Conservation (phyloP, 106 monocot genomes). For the Dendrobium huoshanense region DNA sequence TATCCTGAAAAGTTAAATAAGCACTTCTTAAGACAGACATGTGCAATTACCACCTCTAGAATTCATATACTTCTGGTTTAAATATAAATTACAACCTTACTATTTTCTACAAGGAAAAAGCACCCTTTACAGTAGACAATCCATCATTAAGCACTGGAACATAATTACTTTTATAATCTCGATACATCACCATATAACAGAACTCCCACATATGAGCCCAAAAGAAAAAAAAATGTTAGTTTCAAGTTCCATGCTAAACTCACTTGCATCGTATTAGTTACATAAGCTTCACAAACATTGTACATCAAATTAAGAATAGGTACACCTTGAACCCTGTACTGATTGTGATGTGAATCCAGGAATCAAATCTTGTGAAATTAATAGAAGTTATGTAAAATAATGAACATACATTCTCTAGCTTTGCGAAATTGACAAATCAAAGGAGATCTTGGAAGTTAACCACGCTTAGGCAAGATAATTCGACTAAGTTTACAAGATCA, state of each 20-base stretch:
- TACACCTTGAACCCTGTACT: neutral
- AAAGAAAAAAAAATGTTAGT: neutral
- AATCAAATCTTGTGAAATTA: no score
- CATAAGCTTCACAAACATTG: neutral
- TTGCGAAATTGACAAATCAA: no score
- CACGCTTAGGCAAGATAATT: no score
- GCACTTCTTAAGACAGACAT: neutral
- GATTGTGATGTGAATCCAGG: no score
- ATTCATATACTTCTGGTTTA: neutral
- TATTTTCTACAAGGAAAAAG: neutral
- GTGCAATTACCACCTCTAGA: neutral
- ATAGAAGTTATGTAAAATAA: no score
- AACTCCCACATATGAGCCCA: neutral
- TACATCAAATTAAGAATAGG: neutral
- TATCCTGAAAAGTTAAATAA: neutral
- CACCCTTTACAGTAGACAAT: neutral
- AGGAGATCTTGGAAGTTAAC: no score
- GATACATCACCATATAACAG: neutral
- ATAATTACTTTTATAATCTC: neutral
- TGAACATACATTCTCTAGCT: no score
- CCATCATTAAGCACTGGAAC: neutral
- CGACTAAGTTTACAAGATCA: no score
- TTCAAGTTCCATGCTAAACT: neutral
- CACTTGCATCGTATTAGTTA: neutral
- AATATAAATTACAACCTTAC: neutral